Percentiles rank a stretch among this genome's conserved stretches.
phyloP scores from a whole-genome alignment of 306 rosid genomes.

The Boehmeria nivea region DNA sequence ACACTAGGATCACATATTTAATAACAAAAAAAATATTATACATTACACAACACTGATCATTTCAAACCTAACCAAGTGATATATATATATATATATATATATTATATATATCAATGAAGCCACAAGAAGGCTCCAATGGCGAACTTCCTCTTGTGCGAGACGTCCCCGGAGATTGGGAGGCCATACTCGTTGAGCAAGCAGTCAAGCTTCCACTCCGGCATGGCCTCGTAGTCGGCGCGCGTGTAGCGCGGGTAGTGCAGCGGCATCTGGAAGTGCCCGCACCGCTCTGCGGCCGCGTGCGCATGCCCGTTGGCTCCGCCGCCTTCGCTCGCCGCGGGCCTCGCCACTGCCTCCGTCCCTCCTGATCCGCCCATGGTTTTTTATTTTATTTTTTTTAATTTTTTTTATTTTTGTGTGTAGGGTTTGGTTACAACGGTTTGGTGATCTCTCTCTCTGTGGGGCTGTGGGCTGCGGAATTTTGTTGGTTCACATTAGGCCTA shows the following conservation, averaged over 20 bases:
- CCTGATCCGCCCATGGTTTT: constrained; percentile 5
- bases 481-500: too few relatives aligned
- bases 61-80: neutral
- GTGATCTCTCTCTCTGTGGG: too few relatives aligned
- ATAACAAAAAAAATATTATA: too few relatives aligned
- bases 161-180: constrained; percentile 40
- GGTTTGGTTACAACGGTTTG: too few relatives aligned
- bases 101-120: constrained; percentile 31
- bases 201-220: constrained; percentile 70
- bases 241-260: constrained; percentile 65
- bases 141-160: constrained; percentile 44
- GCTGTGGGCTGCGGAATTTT: too few relatives aligned
- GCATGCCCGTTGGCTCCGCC: neutral
- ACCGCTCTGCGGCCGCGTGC: too few relatives aligned
- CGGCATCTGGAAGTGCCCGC: constrained; percentile 54
- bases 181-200: constrained; percentile 62
- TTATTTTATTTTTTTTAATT: neutral
- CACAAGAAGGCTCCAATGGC: constrained; percentile 66
- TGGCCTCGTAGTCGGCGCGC: constrained; percentile 47
- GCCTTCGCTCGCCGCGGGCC: neutral
- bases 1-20: too few relatives aligned
- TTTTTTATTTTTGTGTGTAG: neutral
- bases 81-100: too few relatives aligned
- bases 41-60: too few relatives aligned
- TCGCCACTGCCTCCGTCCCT: constrained; percentile 24